These are phyloP conservation scores for Suhomyces yuchorum DNA, from an alignment of 1,139 yeast genomes.

Conservation along the genomic window DNA sequence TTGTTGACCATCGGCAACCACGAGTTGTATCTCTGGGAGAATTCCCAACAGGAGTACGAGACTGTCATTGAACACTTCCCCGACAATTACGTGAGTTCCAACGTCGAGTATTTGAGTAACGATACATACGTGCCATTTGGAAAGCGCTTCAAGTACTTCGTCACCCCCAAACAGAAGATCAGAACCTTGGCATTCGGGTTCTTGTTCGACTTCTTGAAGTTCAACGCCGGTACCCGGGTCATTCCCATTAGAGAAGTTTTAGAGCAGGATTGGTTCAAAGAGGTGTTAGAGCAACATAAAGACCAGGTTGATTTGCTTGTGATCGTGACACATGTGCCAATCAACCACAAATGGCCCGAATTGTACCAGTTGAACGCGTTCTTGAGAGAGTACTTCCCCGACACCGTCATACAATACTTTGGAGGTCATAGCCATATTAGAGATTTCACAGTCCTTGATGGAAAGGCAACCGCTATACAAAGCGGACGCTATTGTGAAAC, in stretches of 20 bases:
- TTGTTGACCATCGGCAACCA: slow-evolving; percentile 88
- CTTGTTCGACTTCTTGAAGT: slow-evolving; percentile 71
- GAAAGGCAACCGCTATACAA: slow-evolving; percentile 71
- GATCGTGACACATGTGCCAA: slow-evolving; percentile 81
- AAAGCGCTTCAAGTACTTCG: slow-evolving; percentile 60
- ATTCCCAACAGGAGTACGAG: slow-evolving; percentile 67
- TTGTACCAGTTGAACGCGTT: slow-evolving; percentile 51
- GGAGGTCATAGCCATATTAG: slow-evolving; percentile 96
- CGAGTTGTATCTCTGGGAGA: slow-evolving; percentile 76
- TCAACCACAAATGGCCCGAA: slow-evolving; percentile 59
- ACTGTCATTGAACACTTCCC: slow-evolving; percentile 58
- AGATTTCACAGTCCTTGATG: slow-evolving; percentile 74
- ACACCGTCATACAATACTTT: slow-evolving; percentile 73
- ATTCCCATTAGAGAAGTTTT: slow-evolving; percentile 61
- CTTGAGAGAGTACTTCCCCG: slow-evolving; percentile 61
- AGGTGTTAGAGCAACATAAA: slow-evolving; percentile 42
- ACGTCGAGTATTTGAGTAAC: slow-evolving; percentile 67
- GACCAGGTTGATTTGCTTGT: slow-evolving; percentile 64
- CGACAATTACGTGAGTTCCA: slow-evolving; percentile 72
- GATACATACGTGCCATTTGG: slow-evolving; percentile 69
- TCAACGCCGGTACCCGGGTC: slow-evolving; percentile 63
- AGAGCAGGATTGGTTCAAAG: slow-evolving; percentile 61
- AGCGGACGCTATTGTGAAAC: slow-evolving; percentile 95
- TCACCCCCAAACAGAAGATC: slow-evolving; percentile 54
- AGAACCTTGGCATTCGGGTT: slow-evolving; percentile 75